Evolutionary conservation across 1,284 basidiomycete species (phyloP).

Genomic region (Ustilago hordei): DNA sequence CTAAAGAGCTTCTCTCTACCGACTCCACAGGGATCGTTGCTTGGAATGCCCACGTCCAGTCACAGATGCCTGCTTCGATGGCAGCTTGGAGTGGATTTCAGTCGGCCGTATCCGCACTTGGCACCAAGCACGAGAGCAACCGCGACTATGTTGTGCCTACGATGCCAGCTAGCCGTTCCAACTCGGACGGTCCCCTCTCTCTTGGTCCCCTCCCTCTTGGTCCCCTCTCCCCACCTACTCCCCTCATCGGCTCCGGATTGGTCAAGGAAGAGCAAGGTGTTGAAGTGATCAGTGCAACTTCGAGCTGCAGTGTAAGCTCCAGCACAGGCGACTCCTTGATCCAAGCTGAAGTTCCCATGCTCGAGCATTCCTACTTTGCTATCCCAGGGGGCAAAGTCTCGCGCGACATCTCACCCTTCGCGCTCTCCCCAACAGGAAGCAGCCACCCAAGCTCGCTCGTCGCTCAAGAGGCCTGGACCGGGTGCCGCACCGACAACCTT

Average conservation of each 20-base stretch:
- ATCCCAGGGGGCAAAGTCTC: constrained; percentile 11
- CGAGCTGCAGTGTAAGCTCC: constrained; percentile 40
- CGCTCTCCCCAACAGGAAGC: constrained; percentile 15
- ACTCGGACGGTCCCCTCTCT: constrained; percentile 36
- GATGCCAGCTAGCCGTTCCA: constrained; percentile 19
- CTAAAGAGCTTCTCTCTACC: constrained; percentile 19
- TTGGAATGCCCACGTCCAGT: constrained; percentile 47
- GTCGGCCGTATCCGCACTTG: neutral
- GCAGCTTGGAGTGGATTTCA: constrained; percentile 36
- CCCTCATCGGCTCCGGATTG: constrained; percentile 5
- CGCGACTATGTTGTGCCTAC: constrained; percentile 12
- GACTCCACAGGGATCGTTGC: constrained; percentile 37
- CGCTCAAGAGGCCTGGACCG: constrained; percentile 23
- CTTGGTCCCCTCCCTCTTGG: constrained; percentile 25
- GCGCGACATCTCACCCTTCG: constrained; percentile 26
- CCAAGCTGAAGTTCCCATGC: constrained; percentile 12
- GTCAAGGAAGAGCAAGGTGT: constrained; percentile 9
- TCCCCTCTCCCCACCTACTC: constrained; percentile 27
- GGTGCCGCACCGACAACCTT: neutral
- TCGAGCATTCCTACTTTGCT: constrained; percentile 32
- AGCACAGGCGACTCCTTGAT: constrained; percentile 25
- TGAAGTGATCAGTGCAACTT: constrained; percentile 24
- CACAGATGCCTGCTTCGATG: constrained; percentile 29
- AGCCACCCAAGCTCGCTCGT: constrained; percentile 22
- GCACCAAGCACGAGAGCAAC: constrained; percentile 9